phyloP scores from a whole-genome alignment of 257 asterid genomes.

The Nicotiana otophora region DNA sequence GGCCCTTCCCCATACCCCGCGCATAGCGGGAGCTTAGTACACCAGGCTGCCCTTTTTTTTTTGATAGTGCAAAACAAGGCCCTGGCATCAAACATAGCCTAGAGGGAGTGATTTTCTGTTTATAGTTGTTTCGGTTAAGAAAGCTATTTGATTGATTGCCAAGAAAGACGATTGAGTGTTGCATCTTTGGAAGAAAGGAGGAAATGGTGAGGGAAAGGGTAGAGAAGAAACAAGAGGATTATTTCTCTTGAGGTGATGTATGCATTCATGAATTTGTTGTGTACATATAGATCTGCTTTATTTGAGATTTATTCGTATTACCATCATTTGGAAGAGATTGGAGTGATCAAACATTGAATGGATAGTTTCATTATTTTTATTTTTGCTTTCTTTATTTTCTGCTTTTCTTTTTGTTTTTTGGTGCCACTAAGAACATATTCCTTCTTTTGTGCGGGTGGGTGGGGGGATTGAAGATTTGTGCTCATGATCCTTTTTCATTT shows the following conservation, averaged over 20 bases:
- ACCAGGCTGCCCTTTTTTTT: too few relatives aligned
- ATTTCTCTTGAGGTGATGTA: not conserved
- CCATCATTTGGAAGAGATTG: not conserved
- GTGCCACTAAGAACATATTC: not conserved
- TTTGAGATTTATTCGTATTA: not conserved
- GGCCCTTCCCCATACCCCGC: too few relatives aligned
- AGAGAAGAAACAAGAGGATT: not conserved
- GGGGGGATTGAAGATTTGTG: not conserved
- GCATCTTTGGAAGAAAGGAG: slow-evolving; percentile 5
- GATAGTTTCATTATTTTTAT: not conserved
- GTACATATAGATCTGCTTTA: not conserved
- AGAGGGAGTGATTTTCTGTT: not conserved
- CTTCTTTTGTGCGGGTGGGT: not conserved
- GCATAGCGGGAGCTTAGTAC: too few relatives aligned
- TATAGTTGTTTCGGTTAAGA: not conserved
- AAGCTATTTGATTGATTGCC: not conserved
- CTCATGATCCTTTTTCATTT: not conserved
- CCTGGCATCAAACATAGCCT: not conserved
- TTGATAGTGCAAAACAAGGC: not conserved
- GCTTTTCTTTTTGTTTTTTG: not conserved
- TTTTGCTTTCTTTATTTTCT: not conserved
- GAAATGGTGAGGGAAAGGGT: not conserved
- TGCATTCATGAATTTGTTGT: not conserved
- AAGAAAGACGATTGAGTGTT: not conserved
- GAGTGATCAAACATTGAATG: not conserved